Percentiles rank a stretch among this genome's conserved stretches.
Conservation (phyloP, 202 grass and related monocot genomes). For the Thinopyrum obtusiflorum region DNA sequence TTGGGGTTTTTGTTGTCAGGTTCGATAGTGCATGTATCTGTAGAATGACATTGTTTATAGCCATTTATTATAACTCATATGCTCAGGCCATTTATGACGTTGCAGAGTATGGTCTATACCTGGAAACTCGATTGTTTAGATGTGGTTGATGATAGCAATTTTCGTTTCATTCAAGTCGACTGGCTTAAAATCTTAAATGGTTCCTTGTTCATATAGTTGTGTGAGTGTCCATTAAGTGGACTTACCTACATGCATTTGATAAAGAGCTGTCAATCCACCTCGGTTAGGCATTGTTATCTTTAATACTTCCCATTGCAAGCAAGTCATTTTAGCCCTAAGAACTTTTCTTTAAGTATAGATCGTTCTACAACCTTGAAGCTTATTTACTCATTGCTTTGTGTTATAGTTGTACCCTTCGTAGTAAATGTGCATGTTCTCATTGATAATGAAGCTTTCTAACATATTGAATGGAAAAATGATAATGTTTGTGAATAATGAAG, state of each 20-base stretch:
- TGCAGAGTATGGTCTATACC: not conserved
- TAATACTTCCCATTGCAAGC: not conserved
- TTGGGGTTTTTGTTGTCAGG: not conserved
- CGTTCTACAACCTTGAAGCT: not conserved
- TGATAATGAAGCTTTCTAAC: not conserved
- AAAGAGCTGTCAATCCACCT: not conserved
- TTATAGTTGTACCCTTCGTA: not conserved
- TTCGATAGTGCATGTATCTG: not conserved
- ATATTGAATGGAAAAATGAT: not conserved
- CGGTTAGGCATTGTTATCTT: not conserved
- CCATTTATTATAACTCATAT: not conserved
- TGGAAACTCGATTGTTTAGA: not conserved
- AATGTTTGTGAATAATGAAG: slow-evolving; percentile 13
- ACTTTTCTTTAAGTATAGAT: not conserved
- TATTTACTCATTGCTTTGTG: not conserved
- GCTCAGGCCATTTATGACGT: not conserved
- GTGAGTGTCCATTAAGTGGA: slow-evolving; percentile 1
- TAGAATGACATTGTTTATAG: not conserved
- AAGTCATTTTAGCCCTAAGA: not conserved
- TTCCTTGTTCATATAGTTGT: not conserved
- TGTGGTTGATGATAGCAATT: not conserved
- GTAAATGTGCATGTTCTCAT: not conserved
- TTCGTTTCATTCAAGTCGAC: not conserved
- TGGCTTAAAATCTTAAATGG: slow-evolving; percentile 13
- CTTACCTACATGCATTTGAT: not conserved